These are phyloP conservation scores for Penicillium manginii DNA, from an alignment of 495 filamentous ascomycete species.

Conservation along the genomic window DNA sequence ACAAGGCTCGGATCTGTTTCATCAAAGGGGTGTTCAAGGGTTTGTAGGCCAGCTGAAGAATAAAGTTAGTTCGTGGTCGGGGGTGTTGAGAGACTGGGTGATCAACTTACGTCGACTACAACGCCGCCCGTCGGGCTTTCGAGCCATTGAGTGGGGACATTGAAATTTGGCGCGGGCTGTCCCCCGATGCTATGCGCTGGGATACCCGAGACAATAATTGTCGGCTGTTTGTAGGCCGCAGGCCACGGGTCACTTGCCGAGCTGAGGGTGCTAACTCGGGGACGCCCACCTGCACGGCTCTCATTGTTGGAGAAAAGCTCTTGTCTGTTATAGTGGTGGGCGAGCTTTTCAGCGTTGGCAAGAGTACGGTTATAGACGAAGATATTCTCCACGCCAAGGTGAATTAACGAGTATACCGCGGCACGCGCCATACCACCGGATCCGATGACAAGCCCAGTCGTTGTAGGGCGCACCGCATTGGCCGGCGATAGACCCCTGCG, in stretches of 20 bases:
- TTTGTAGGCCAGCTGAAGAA: conserved; percentile 66
- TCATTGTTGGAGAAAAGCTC: conserved; percentile 30
- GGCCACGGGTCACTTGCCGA: conserved; percentile 67
- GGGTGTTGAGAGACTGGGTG: neutral
- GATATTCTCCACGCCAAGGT: conserved; percentile 74
- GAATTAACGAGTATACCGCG: conserved; percentile 77
- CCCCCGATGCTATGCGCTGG: conserved; percentile 67
- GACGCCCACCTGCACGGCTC: conserved; percentile 23
- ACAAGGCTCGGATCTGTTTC: conserved; percentile 60
- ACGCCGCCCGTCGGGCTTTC: conserved; percentile 78
- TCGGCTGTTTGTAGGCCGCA: conserved; percentile 62
- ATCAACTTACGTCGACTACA: conserved; percentile 64
- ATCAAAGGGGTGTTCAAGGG: conserved; percentile 73
- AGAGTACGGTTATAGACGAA: conserved; percentile 73
- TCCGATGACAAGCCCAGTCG: conserved; percentile 72
- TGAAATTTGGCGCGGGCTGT: conserved; percentile 67
- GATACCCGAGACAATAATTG: conserved; percentile 75
- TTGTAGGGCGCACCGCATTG: conserved; percentile 71
- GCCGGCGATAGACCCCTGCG: conserved; percentile 74
- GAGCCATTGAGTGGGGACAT: conserved; percentile 72
- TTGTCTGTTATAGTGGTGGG: conserved; percentile 66
- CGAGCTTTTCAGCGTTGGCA: conserved; percentile 63
- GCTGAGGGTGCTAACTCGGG: conserved; percentile 57
- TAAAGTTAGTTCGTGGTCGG: conserved; percentile 7
- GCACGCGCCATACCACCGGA: conserved; percentile 82